Evolutionary conservation across 225 moss, liverwort and hornwort species (phyloP).

Genomic region (Thuidium tamariscinum): DNA sequence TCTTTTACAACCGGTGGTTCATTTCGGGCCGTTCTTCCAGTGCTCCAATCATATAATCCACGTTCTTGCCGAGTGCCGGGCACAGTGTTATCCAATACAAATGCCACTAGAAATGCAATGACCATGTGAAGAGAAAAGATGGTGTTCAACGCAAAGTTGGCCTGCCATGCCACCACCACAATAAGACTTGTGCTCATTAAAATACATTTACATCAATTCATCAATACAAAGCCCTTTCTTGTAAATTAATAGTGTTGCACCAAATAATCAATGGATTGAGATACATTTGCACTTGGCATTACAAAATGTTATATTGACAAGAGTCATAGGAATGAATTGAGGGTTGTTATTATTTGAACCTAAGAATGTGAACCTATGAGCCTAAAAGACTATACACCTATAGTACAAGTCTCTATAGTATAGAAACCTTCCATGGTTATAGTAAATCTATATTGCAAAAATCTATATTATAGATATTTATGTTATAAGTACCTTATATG

Average conservation of each 20-base stretch:
- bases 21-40: constrained; percentile 47
- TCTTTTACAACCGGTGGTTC: constrained; percentile 64
- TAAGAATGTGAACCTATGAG: no score
- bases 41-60: constrained; percentile 66
- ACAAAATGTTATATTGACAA: background rate
- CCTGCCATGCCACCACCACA: background rate
- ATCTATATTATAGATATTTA: no score
- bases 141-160: constrained; percentile 56
- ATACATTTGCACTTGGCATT: background rate
- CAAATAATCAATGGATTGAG: background rate
- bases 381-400: no score
- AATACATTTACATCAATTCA: background rate
- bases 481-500: no score
- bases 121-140: constrained; percentile 85
- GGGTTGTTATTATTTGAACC: no score
- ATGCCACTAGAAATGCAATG: constrained; percentile 73
- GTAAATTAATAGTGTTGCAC: no score
- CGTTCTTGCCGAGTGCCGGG: constrained; percentile 61
- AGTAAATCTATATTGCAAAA: no score
- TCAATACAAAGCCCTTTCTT: background rate
- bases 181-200: background rate
- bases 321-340: background rate
- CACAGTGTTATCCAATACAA: constrained; percentile 77
- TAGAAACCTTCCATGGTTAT: no score
- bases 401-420: no score